phyloP scores from a whole-genome alignment of 2,329 filamentous ascomycete genomes.

The Paramyrothecium sp. region DNA sequence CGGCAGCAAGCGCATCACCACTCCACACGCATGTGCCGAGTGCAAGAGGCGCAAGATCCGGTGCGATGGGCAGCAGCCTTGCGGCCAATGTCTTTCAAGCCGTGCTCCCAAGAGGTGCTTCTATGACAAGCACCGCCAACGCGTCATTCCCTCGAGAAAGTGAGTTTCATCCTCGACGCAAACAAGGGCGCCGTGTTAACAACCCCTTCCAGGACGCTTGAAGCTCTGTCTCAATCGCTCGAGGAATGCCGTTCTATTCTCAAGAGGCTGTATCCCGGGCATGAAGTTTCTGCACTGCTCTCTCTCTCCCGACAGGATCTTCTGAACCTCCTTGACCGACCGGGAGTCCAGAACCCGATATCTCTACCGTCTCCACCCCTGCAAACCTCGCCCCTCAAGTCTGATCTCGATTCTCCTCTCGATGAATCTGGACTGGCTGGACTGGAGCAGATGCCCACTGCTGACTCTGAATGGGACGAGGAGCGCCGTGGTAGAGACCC shows the following conservation, averaged over 20 bases:
- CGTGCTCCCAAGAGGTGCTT: conserved; percentile 76
- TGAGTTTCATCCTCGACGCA: conserved; percentile 36
- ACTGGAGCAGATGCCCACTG: conserved; percentile 68
- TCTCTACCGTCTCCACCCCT: conserved; percentile 54
- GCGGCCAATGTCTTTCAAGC: conserved; percentile 79
- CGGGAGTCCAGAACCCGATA: conserved; percentile 35
- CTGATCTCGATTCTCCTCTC: conserved; percentile 46
- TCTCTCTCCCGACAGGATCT: conserved; percentile 59
- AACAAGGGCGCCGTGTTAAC: neutral
- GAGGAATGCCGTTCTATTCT: conserved; percentile 65
- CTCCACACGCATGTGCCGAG: conserved; percentile 68
- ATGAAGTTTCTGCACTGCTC: conserved; percentile 49
- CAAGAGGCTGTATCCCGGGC: conserved; percentile 60
- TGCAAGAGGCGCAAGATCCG: conserved; percentile 81
- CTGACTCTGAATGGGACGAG: conserved; percentile 68
- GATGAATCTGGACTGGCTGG: conserved; percentile 43
- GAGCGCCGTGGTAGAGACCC: conserved; percentile 52
- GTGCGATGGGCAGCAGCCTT: conserved; percentile 79
- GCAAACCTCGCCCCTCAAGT: conserved; percentile 45
- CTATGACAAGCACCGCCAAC: conserved; percentile 77
- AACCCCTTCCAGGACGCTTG: conserved; percentile 45
- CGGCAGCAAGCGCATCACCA: conserved; percentile 50
- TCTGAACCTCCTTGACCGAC: conserved; percentile 53
- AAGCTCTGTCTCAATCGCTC: conserved; percentile 62
- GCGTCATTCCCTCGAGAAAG: conserved; percentile 77